Conservation (phyloP, 2,329 filamentous ascomycete genomes). For the Hypoxylon rubiginosum region DNA sequence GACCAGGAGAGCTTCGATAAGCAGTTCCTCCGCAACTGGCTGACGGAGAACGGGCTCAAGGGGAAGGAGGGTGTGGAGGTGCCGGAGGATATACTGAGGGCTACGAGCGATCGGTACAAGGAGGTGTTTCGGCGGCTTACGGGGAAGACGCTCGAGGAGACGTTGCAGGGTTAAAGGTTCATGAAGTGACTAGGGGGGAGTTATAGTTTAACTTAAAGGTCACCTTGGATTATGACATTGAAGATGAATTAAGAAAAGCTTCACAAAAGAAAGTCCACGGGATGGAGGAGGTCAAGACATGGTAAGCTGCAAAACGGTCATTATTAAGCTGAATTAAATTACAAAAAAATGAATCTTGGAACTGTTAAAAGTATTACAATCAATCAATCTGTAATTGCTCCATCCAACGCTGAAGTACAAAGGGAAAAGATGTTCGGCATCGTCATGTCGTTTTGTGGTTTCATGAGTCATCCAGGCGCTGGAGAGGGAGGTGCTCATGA, state of each 20-base stretch:
- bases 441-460: constrained; percentile 10
- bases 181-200: background rate
- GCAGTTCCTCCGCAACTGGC: constrained; percentile 86
- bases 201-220: no score
- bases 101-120: constrained; percentile 79
- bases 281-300: background rate
- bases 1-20: constrained; percentile 91
- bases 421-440: constrained; percentile 1
- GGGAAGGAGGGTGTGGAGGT: constrained; percentile 80
- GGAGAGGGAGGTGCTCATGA: constrained; percentile 6
- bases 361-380: background rate
- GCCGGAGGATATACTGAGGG: constrained; percentile 76
- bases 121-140: constrained; percentile 80
- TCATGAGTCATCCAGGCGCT: constrained; percentile 31
- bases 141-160: constrained; percentile 61
- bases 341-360: background rate
- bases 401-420: background rate
- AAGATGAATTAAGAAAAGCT: background rate
- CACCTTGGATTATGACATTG: no score
- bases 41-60: constrained; percentile 79
- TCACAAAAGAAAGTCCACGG: background rate
- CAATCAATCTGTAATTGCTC: background rate
- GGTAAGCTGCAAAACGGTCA: background rate
- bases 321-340: constrained; percentile 16
- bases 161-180: constrained; percentile 18